Evolutionary conservation across 1,284 basidiomycete species (phyloP).

Genomic region (Cystobasidium slooffiae): DNA sequence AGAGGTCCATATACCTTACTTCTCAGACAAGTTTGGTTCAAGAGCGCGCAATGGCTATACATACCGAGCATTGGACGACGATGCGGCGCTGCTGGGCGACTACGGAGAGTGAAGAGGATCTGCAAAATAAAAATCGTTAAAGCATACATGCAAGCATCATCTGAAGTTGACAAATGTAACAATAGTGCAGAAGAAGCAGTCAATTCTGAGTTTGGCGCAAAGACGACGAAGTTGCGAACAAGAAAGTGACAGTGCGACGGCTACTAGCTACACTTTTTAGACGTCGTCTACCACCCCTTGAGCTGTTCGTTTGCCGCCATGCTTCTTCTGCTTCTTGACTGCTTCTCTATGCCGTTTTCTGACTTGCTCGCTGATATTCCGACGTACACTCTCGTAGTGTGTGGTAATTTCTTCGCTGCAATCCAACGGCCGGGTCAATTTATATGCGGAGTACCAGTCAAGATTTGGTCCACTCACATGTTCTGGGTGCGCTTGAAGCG

Average conservation of each 20-base stretch:
- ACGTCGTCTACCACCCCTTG: neutral
- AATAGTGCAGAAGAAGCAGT: slow-evolving; percentile 3
- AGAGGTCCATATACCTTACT: slow-evolving; percentile 37
- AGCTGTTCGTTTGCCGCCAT: slow-evolving; percentile 16
- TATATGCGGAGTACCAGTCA: neutral
- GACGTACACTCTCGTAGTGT: slow-evolving; percentile 29
- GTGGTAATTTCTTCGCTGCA: slow-evolving; percentile 40
- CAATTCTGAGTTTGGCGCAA: neutral
- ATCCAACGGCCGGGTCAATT: neutral
- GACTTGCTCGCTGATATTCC: slow-evolving; percentile 33
- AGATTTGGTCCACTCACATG: slow-evolving; percentile 21
- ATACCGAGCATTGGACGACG: slow-evolving; percentile 35
- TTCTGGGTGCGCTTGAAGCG: slow-evolving; percentile 44
- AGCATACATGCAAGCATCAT: neutral
- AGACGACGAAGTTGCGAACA: too few species aligned
- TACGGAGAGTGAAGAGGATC: slow-evolving; percentile 11
- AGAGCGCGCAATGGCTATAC: slow-evolving; percentile 20
- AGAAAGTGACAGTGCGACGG: neutral
- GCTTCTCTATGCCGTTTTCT: slow-evolving; percentile 40
- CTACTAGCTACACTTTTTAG: neutral
- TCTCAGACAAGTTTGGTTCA: slow-evolving; percentile 17
- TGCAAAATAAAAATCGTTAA: neutral
- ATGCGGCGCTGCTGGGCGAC: slow-evolving; percentile 36
- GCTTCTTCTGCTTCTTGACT: slow-evolving; percentile 29
- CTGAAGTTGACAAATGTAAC: slow-evolving; percentile 13